Conservation (phyloP, 208 protist genomes). For the Spongospora subterranea region DNA sequence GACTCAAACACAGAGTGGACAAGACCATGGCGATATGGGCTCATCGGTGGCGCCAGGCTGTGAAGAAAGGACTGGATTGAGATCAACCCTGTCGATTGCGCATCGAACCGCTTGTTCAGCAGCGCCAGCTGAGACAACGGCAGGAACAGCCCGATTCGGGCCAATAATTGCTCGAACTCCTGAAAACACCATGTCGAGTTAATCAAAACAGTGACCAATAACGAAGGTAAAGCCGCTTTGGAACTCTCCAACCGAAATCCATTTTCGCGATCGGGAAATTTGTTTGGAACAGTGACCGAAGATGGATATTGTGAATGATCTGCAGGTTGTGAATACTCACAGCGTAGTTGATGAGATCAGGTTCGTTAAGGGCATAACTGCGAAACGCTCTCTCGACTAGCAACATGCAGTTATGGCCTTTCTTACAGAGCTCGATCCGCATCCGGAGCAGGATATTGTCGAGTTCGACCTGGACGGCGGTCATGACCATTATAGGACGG, state of each 20-base stretch:
- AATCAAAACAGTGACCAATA: background rate
- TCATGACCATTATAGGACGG: too few species aligned
- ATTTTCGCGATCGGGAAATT: too few species aligned
- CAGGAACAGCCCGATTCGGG: conserved; percentile 16
- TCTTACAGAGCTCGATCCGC: conserved; percentile 23
- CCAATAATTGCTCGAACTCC: conserved; percentile 41
- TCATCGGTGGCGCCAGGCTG: background rate
- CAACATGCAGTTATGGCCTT: background rate
- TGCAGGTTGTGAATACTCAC: background rate
- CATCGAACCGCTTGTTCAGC: conserved; percentile 1
- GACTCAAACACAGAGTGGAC: background rate
- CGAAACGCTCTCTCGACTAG: background rate
- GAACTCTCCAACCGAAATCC: too few species aligned
- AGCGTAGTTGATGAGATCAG: background rate
- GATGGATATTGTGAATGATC: background rate
- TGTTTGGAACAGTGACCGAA: background rate
- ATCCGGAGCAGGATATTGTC: background rate
- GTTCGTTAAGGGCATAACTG: background rate
- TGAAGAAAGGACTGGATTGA: background rate
- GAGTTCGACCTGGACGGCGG: conserved; percentile 9
- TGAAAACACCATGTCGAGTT: background rate
- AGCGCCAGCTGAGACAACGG: conserved; percentile 24
- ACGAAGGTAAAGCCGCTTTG: too few species aligned
- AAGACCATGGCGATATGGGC: background rate
- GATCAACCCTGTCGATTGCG: background rate